Conservation (phyloP, 805 yeast species). For the Yarrowia yakushimensis region DNA sequence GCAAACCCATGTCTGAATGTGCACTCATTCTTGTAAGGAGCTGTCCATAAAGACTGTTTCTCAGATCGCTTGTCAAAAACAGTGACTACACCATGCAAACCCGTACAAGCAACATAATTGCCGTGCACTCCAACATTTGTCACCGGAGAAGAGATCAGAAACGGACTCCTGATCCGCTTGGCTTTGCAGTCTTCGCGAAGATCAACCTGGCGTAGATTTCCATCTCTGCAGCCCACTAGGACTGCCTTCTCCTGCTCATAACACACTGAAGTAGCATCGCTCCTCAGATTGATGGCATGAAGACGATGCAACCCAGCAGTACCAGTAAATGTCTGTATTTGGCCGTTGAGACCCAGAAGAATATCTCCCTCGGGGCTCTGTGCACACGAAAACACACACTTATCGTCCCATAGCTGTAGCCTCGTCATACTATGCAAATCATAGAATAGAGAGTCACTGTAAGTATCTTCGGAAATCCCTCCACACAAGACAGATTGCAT, state of each 20-base stretch:
- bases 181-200: slow-evolving; percentile 6
- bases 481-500: neutral
- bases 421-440: slow-evolving; percentile 28
- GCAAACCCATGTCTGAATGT: slow-evolving; percentile 27
- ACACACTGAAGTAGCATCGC: slow-evolving; percentile 12
- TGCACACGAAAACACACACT: slow-evolving; percentile 27
- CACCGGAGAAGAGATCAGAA: slow-evolving; percentile 29
- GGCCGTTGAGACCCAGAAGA: slow-evolving; percentile 1
- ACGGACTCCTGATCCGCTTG: slow-evolving; percentile 21
- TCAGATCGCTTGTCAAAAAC: slow-evolving; percentile 26
- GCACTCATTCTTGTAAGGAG: slow-evolving; percentile 22
- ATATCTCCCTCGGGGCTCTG: slow-evolving; percentile 28
- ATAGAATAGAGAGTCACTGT: slow-evolving; percentile 7
- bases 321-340: neutral
- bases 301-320: slow-evolving; percentile 1
- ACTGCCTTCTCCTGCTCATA: neutral
- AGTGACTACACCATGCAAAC: slow-evolving; percentile 30
- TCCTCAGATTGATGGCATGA: neutral
- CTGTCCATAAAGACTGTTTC: neutral
- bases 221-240: slow-evolving; percentile 9
- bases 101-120: slow-evolving; percentile 29
- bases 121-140: slow-evolving; percentile 30
- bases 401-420: slow-evolving; percentile 26
- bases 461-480: slow-evolving; percentile 2
- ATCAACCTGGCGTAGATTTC: slow-evolving; percentile 9